phyloP scores from a whole-genome alignment of 495 filamentous ascomycete genomes.

The Annulohypoxylon maeteangense region DNA sequence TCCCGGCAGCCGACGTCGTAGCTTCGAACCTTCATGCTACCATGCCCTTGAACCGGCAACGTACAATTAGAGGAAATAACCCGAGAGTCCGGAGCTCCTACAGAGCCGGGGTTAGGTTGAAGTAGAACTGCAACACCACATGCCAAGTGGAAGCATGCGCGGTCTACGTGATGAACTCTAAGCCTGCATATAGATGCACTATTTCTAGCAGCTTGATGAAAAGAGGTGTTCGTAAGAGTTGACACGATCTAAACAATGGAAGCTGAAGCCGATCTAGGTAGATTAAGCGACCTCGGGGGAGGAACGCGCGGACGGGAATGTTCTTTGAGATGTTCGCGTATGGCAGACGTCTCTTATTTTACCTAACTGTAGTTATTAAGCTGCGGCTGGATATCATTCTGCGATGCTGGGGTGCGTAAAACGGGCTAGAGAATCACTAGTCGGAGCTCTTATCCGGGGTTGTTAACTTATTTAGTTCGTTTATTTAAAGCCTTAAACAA shows the following conservation, averaged over 20 bases:
- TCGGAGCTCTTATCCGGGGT: not conserved
- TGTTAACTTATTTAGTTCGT: not conserved
- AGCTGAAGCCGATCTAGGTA: not conserved
- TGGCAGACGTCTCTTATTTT: not conserved
- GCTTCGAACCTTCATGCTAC: not conserved
- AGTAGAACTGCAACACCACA: not conserved
- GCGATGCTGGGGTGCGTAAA: not conserved
- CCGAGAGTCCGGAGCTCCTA: not conserved
- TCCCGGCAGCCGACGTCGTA: not conserved
- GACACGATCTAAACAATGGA: not conserved
- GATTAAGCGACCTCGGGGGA: not conserved
- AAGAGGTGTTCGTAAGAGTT: not conserved
- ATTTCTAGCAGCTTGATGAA: not conserved
- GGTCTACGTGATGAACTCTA: too few species aligned
- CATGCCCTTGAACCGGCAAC: not conserved
- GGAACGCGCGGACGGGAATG: not conserved
- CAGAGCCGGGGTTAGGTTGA: not conserved
- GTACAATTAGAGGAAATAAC: not conserved
- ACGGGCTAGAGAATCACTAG: not conserved
- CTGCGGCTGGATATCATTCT: not conserved
- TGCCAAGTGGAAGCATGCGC: not conserved
- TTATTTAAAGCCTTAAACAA: constrained; percentile 4
- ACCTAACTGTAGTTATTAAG: constrained; percentile 2
- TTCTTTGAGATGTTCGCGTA: not conserved
- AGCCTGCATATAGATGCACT: not conserved